Base-by-base conservation (phyloP, 257 asterid species). In the Solanum chiquidenum region DNA sequence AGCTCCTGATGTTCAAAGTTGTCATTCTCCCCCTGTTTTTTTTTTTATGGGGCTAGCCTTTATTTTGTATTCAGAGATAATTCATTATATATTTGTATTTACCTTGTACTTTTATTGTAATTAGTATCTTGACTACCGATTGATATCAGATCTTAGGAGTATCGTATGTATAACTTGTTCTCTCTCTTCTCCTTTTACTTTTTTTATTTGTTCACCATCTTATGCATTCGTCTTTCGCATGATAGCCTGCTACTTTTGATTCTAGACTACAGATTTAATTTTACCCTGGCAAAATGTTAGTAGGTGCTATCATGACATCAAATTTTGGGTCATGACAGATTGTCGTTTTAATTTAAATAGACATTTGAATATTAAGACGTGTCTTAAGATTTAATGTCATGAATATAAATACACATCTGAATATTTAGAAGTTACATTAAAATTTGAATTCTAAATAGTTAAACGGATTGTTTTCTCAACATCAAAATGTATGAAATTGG, bases 241-340 rank as follows among this genome's bases (percentile, higher is more conserved):
- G 66, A 58, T 58, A 58, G 27, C 3, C 0, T 21, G 27, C 3
- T 58, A 58, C 12, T 7, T 58, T 58, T 58, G 66, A 12, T 58
- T 58, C 66, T 20, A 8, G 66, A 21, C 5, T 21, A 0, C 0
- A 0, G 0, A 21, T 58, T 58, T 1, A 1, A 0, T 7, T 33
- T 58, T 21, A 7, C 0, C 2, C 0, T 58, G 12, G 27, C 27
- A 21, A 3, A 8, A 3, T 20, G 0, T 58, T 58, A 20, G 25
- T 58, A 58, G 4, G 25, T 58, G 12, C 27, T 21, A 58, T 58
- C 68, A 8, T 21, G 68, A 58, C 1, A 21, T 58, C 12, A 58
- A 27, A 58, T 21, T 58, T 58, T 8, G 27, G 4, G 5, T 58
- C 68, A 21, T 58, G 27, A 58, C 1, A 64, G 0, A 20, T 20